These are phyloP conservation scores for Nigrograna mackinnonii DNA, from an alignment of 2,329 filamentous ascomycete species.

Conservation along the genomic window DNA sequence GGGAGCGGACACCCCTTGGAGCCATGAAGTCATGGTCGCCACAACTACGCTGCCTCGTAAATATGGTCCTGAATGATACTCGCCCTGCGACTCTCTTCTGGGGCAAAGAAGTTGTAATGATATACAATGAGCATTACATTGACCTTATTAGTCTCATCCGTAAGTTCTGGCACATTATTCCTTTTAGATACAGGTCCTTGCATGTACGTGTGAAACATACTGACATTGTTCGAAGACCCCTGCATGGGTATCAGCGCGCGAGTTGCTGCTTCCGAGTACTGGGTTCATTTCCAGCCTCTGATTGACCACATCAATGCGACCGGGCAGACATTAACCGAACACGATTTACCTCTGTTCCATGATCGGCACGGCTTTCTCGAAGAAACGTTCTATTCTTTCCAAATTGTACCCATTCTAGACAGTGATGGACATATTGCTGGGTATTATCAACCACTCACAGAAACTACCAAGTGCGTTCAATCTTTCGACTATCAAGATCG, in stretches of 20 bases:
- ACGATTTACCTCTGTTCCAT: conserved; percentile 75
- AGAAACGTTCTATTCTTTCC: conserved; percentile 80
- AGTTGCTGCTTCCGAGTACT: conserved; percentile 74
- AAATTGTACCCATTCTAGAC: conserved; percentile 73
- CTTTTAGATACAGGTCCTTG: too few relatives aligned
- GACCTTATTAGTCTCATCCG: conserved; percentile 28
- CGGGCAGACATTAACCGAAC: conserved; percentile 35
- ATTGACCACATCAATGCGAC: conserved; percentile 23
- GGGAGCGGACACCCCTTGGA: conserved; percentile 71
- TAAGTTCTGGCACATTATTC: too few relatives aligned
- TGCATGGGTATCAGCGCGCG: conserved; percentile 60
- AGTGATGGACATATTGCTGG: conserved; percentile 70
- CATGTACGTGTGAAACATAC: too few relatives aligned
- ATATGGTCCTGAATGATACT: conserved; percentile 66
- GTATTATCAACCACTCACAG: conserved; percentile 75
- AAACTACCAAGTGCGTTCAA: conserved; percentile 72
- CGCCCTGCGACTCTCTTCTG: conserved; percentile 65
- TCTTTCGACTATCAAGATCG: too few relatives aligned
- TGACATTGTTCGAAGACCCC: too few relatives aligned
- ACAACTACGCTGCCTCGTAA: conserved; percentile 74
- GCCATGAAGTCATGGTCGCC: conserved; percentile 71
- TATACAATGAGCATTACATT: conserved; percentile 43
- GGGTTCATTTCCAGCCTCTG: conserved; percentile 24
- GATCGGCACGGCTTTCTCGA: conserved; percentile 69
- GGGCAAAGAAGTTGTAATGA: conserved; percentile 38